These are phyloP conservation scores for Crucihimalaya himalaica DNA, from an alignment of 345 rosid genomes.

Conservation along the genomic window DNA sequence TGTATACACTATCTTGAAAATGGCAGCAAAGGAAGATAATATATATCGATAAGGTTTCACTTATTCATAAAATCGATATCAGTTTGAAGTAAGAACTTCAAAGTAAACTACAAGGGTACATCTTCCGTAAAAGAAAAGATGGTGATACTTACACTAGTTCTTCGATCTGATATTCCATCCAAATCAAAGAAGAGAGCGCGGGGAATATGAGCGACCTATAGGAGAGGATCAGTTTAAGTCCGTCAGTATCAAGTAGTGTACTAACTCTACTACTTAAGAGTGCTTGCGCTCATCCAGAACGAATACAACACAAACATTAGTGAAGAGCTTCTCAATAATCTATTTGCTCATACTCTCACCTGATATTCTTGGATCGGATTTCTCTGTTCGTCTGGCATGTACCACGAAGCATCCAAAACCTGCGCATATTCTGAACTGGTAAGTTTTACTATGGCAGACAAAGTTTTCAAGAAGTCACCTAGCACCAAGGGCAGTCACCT, in stretches of 20 bases:
- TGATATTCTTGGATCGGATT: slow-evolving; percentile 98
- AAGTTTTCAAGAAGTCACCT: not conserved
- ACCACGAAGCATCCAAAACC: slow-evolving; percentile 99
- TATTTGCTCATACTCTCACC: slow-evolving; percentile 43
- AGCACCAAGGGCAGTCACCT: slow-evolving; percentile 47
- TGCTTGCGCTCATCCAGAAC: not conserved
- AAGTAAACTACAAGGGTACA: not conserved
- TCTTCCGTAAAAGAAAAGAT: not conserved
- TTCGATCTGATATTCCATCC: slow-evolving; percentile 89
- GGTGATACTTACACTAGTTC: slow-evolving; percentile 58
- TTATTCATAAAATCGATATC: not conserved
- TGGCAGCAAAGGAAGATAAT: not conserved
- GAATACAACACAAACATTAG: not conserved
- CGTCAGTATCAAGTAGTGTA: slow-evolving; percentile 19
- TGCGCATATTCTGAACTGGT: slow-evolving; percentile 29
- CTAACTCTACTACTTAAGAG: not conserved
- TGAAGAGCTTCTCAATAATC: slow-evolving; percentile 5
- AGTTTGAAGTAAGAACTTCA: slow-evolving; percentile 11
- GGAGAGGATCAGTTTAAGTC: slow-evolving; percentile 4
- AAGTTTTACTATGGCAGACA: not conserved
- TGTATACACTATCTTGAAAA: slow-evolving; percentile 9
- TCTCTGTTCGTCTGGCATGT: slow-evolving; percentile 97
- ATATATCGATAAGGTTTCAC: not conserved
- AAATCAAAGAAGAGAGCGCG: slow-evolving; percentile 94
- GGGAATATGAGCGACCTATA: slow-evolving; percentile 97